phyloP scores from a whole-genome alignment of 2,329 filamentous ascomycete genomes.

The Diplocarpon rosae region DNA sequence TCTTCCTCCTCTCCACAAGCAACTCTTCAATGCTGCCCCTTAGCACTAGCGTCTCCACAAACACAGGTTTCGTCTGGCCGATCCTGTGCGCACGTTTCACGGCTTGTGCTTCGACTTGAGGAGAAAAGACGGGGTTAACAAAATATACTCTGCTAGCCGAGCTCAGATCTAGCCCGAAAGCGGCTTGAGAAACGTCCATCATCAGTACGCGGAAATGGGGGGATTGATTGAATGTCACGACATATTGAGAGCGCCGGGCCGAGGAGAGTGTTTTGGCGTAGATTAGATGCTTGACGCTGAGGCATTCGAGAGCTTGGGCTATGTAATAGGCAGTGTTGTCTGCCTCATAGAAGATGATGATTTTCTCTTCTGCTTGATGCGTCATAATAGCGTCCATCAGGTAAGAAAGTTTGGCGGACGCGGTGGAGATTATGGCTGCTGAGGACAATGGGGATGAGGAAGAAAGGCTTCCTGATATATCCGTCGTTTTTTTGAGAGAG shows the following conservation, averaged over 20 bases:
- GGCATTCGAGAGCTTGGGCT: conserved; percentile 68
- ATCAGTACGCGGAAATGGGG: conserved; percentile 51
- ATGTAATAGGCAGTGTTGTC: conserved; percentile 82
- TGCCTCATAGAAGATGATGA: conserved; percentile 85
- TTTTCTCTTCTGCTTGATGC: conserved; percentile 66
- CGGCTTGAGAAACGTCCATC: conserved; percentile 85
- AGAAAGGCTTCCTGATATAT: conserved; percentile 16
- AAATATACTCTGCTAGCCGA: conserved; percentile 82
- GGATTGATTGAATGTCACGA: conserved; percentile 58
- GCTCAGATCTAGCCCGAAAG: conserved; percentile 77
- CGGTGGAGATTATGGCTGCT: conserved; percentile 57
- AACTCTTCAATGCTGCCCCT: conserved; percentile 74
- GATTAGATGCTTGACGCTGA: conserved; percentile 50
- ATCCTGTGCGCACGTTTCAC: conserved; percentile 85
- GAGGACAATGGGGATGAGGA: conserved; percentile 21
- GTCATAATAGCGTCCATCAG: conserved; percentile 61
- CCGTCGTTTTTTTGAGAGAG: conserved; percentile 14
- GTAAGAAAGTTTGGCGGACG: conserved; percentile 81
- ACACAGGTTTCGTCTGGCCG: conserved; percentile 67
- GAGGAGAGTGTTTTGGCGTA: conserved; percentile 54
- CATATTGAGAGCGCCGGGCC: conserved; percentile 58
- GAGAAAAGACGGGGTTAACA: conserved; percentile 76
- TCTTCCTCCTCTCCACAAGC: conserved; percentile 60
- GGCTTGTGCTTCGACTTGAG: conserved; percentile 77
- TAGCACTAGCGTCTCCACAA: conserved; percentile 77